Evolutionary conservation across 129 eudicot species (phyloP).

Genomic region (Flaveria bidentis): DNA sequence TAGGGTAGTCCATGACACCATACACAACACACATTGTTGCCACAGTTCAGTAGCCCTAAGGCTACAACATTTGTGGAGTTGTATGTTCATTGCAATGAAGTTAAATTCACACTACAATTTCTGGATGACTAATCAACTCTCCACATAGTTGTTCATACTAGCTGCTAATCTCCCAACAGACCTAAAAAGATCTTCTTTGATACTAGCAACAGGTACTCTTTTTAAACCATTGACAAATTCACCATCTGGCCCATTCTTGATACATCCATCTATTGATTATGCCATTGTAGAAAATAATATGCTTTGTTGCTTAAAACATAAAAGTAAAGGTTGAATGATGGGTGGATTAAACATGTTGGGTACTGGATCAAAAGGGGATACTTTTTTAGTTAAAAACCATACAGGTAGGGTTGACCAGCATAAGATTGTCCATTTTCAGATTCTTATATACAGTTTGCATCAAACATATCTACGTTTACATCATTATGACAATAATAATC

Average conservation of each 20-base stretch:
- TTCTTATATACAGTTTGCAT: not conserved
- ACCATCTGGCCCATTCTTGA: slow-evolving; percentile 14
- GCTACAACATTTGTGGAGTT: not conserved
- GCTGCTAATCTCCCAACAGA: slow-evolving; percentile 1
- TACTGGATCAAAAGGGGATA: not conserved
- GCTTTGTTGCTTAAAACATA: not conserved
- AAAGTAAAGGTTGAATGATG: not conserved
- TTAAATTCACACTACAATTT: not conserved
- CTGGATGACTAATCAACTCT: not conserved
- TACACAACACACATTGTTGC: not conserved
- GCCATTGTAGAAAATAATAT: not conserved
- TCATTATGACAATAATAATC: not conserved
- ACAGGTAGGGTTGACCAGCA: not conserved
- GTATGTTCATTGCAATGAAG: not conserved
- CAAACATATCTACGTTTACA: not conserved
- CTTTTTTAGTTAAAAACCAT: not conserved
- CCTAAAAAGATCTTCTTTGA: not conserved
- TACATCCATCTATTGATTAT: not conserved
- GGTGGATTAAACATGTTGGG: not conserved
- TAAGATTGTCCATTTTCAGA: not conserved
- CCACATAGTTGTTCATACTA: slow-evolving; percentile 15
- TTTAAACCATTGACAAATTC: slow-evolving; percentile 20
- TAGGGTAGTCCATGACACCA: not conserved
- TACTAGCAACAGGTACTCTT: slow-evolving; percentile 3
- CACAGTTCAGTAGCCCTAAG: not conserved